phyloP scores from a whole-genome alignment of 177 flowering plant genomes.

The Vitis hybrid region DNA sequence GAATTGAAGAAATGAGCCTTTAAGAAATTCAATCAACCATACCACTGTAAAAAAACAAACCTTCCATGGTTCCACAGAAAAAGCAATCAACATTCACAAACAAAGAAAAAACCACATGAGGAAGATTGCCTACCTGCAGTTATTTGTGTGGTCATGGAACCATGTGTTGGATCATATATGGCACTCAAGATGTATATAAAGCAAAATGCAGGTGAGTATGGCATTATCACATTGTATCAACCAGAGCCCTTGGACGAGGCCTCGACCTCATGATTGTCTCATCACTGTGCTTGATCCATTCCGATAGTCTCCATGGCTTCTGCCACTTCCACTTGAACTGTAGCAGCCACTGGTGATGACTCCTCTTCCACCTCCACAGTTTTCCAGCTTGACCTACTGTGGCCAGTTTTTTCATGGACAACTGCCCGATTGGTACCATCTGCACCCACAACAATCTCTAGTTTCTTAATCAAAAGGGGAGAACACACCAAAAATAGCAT shows the following conservation, averaged over 20 bases:
- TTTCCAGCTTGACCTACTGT: conserved; percentile 79
- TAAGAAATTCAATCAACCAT: too few species aligned
- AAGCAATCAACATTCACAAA: too few species aligned
- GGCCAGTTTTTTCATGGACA: conserved; percentile 72
- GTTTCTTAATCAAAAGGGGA: conserved; percentile 8
- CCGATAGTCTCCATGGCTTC: conserved; percentile 98
- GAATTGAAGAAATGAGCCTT: too few species aligned
- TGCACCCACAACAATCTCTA: conserved; percentile 30
- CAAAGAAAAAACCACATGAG: too few species aligned
- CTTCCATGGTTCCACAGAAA: too few species aligned
- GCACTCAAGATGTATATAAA: too few species aligned
- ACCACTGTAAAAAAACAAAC: too few species aligned
- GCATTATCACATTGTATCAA: conserved; percentile 34
- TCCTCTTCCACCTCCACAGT: conserved; percentile 97
- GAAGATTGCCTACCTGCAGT: too few species aligned
- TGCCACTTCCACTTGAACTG: conserved; percentile 99
- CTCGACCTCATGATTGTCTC: conserved; percentile 73
- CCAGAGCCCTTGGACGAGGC: conserved; percentile 68
- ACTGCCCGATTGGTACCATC: conserved; percentile 81
- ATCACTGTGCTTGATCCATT: conserved; percentile 92
- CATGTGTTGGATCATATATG: too few species aligned
- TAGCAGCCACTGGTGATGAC: conserved; percentile 95
- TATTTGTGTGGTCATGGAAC: too few species aligned
- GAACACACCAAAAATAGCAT: not conserved
- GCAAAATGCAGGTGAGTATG: too few species aligned